Base-by-base conservation (phyloP, 371 early-diverging fungal genomes). In the Rhizomucor pusillus region DNA sequence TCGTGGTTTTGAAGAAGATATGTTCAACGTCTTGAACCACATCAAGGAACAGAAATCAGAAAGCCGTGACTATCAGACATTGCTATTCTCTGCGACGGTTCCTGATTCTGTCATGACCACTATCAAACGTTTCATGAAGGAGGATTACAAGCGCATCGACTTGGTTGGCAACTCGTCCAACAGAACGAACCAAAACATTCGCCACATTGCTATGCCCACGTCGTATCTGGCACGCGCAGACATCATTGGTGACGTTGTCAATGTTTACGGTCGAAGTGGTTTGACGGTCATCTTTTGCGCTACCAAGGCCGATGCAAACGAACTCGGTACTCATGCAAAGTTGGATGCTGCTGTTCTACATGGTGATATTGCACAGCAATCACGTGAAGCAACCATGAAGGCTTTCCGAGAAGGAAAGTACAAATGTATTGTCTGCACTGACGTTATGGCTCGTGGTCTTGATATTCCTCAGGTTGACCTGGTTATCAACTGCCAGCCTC, bases 401-500 rank as follows among this genome's bases (percentile, higher is more conserved):
- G 89, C 88, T 43, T 95, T 97, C 79, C 84, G 92, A 60, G 87
- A 90, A 63, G 92, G 91, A 56, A 87, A 86, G 50, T 86, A 90
- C 71, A 85, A 76, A 47, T 88, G 93, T 62, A 88, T 96, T 63
- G 82, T 94, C 34, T 90, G 92, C 70, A 97, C 97, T 5, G 96
- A 97, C 71, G 97, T 99, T 5, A 86, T 91, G 29, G 95, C 97
- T 14, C 89, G 99, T 77, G 99, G 99, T 64, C 82, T 99, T 43
- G 99, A 99, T 81, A 98, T 99, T 63, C 94, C 96, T 36, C 87
- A 93, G 72, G 95, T 98, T 36, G 98, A 97, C 75, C 73, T 95
- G 39, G 96, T 99, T 43, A 92, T 99, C 81, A 96, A 99, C 80
- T 92, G 90, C 62, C 95, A 98, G 65, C 92, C 97, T 33, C 98